Evolutionary conservation across 1,284 basidiomycete species (phyloP).

Genomic region (Fomitopsis pinicola): DNA sequence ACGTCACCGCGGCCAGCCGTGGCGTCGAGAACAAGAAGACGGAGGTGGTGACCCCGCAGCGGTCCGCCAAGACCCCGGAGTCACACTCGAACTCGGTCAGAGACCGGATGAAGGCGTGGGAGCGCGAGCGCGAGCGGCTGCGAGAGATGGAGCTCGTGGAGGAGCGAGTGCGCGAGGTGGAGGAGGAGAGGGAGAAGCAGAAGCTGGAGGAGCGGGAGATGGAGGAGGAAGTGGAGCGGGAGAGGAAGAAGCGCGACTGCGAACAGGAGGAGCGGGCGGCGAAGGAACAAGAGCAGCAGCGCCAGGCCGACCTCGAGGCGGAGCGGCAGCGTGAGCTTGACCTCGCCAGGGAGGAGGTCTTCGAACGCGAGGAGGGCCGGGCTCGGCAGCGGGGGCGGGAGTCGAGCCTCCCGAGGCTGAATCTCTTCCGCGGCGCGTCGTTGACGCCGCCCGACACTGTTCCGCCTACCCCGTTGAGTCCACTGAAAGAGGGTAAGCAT

Average conservation of each 20-base stretch:
- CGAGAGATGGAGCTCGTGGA: constrained; percentile 50
- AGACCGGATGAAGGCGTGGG: constrained; percentile 54
- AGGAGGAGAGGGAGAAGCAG: constrained; percentile 51
- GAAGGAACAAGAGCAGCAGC: constrained; percentile 16
- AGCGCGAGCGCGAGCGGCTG: constrained; percentile 49
- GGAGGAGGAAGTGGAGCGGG: constrained; percentile 12
- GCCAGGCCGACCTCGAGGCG: constrained; percentile 11
- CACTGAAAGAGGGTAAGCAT: constrained; percentile 24
- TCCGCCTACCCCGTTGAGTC: constrained; percentile 22
- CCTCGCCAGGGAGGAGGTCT: constrained; percentile 13
- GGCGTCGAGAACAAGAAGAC: constrained; percentile 6
- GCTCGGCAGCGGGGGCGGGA: constrained; percentile 8
- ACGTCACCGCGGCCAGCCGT: constrained; percentile 15
- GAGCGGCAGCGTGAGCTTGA: constrained; percentile 21
- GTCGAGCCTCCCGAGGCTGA: constrained; percentile 15
- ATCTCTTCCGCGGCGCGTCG: constrained; percentile 10
- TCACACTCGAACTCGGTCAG: constrained; percentile 36
- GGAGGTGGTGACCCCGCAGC: constrained; percentile 1
- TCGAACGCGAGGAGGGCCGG: constrained; percentile 10
- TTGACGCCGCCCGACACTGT: constrained; percentile 16
- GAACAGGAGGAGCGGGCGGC: constrained; percentile 18
- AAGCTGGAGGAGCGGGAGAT: constrained; percentile 48
- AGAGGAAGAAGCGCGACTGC: constrained; percentile 11
- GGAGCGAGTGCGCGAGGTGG: constrained; percentile 27
- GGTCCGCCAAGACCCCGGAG: constrained; percentile 13